A percentile compares a stretch with the other conserved stretches of the same genome.
phyloP scores from a whole-genome alignment of 371 early-diverging fungal genomes.

The Mucor indicus region DNA sequence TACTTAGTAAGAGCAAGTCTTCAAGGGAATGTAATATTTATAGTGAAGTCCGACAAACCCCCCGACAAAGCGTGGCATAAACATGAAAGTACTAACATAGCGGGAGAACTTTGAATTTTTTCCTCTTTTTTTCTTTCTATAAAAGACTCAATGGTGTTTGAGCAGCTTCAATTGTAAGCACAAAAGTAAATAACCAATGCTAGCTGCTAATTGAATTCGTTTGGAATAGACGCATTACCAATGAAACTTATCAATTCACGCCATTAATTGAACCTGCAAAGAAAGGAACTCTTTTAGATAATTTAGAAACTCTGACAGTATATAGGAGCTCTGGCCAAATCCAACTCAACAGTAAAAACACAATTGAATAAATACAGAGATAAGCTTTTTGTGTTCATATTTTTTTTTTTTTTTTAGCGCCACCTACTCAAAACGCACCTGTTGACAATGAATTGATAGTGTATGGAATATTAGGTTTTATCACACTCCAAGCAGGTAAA shows the following conservation, averaged over 20 bases:
- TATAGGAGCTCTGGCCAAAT: conserved; percentile 31
- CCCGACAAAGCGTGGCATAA: no score
- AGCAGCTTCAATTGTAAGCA: conserved; percentile 7
- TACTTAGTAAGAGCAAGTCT: no score
- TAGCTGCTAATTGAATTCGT: no score
- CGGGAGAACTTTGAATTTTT: no score
- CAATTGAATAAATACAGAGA: not conserved
- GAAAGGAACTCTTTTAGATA: conserved; percentile 5
- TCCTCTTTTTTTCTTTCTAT: not conserved
- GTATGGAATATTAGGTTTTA: conserved; percentile 73
- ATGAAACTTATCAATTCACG: conserved; percentile 32
- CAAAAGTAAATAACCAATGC: not conserved
- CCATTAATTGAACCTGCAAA: conserved; percentile 39
- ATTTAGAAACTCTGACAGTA: conserved; percentile 26
- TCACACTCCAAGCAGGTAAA: conserved; percentile 69
- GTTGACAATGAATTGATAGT: conserved; percentile 25
- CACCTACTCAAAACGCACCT: conserved; percentile 12
- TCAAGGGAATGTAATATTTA: no score
- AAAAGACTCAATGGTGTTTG: conserved; percentile 1
- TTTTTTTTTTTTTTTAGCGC: conserved; percentile 11
- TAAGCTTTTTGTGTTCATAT: not conserved
- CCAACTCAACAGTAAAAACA: conserved; percentile 33
- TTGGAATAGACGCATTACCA: conserved; percentile 26
- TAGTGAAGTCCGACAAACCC: no score
- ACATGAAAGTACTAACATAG: no score